A percentile compares a stretch with the other conserved stretches of the same genome.
Conservation (phyloP, 2,329 filamentous ascomycete species). For the Pestalotiopsis sp. region DNA sequence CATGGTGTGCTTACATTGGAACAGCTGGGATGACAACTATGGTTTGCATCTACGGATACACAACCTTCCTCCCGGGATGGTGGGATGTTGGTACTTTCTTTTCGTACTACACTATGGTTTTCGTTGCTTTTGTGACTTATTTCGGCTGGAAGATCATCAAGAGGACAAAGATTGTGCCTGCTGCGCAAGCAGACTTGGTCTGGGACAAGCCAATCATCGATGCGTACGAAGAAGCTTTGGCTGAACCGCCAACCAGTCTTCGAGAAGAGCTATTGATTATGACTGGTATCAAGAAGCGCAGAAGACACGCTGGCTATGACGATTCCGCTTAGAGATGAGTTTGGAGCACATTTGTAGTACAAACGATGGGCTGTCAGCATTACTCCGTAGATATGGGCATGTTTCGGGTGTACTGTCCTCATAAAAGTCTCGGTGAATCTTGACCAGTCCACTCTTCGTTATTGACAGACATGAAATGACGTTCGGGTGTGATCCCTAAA, state of each 20-base stretch:
- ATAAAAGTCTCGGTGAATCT: too few species aligned
- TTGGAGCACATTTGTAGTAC: too few species aligned
- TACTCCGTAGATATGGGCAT: too few species aligned
- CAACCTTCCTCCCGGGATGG: conserved; percentile 40
- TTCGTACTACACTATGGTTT: conserved; percentile 53
- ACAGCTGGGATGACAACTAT: conserved; percentile 43
- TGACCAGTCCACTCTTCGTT: too few species aligned
- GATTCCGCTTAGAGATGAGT: neutral
- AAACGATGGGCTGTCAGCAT: too few species aligned
- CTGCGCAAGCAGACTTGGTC: conserved; percentile 59
- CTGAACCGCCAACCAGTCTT: conserved; percentile 45
- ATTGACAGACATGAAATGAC: too few species aligned
- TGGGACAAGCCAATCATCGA: conserved; percentile 64
- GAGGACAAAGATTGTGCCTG: conserved; percentile 54
- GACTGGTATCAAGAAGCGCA: conserved; percentile 32
- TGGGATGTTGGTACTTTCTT: conserved; percentile 39
- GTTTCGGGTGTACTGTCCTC: too few species aligned
- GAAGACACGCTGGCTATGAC: conserved; percentile 21
- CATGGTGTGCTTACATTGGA: conserved; percentile 59
- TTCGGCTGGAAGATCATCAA: conserved; percentile 67
- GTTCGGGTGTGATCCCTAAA: too few species aligned
- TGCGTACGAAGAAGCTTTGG: conserved; percentile 49
- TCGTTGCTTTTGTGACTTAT: conserved; percentile 50
- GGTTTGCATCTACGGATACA: conserved; percentile 58
- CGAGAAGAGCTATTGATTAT: conserved; percentile 46